These are phyloP conservation scores for Catunica adiposa DNA, from an alignment of 2,329 filamentous ascomycete genomes.

Conservation along the genomic window DNA sequence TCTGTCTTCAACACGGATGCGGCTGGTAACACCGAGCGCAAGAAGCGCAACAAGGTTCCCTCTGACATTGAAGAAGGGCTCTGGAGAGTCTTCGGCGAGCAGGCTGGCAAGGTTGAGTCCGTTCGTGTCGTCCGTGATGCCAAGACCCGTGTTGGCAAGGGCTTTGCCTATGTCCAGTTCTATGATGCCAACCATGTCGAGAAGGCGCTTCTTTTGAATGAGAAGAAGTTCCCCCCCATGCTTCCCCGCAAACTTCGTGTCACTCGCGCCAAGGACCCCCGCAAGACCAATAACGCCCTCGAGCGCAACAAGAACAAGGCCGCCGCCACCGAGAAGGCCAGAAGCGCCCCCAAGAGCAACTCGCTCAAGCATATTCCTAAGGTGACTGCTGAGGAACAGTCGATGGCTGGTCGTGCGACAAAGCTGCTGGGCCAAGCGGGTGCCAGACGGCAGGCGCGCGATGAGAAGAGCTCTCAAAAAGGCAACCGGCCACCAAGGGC, in stretches of 20 bases:
- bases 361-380: slow-evolving; percentile 50
- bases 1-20: slow-evolving; percentile 48
- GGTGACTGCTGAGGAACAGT: slow-evolving; percentile 50
- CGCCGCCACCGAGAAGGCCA: slow-evolving; percentile 23
- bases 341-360: slow-evolving; percentile 21
- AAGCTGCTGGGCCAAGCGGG: slow-evolving; percentile 59
- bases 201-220: slow-evolving; percentile 71
- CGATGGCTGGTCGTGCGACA: slow-evolving; percentile 53
- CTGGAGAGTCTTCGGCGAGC: slow-evolving; percentile 61
- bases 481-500: slow-evolving; percentile 12
- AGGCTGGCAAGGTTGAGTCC: slow-evolving; percentile 69
- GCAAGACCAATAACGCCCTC: slow-evolving; percentile 39
- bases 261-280: slow-evolving; percentile 62
- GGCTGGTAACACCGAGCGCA: slow-evolving; percentile 49
- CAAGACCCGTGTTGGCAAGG: slow-evolving; percentile 85
- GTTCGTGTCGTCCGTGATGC: slow-evolving; percentile 83
- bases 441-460: slow-evolving; percentile 30
- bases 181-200: slow-evolving; percentile 76
- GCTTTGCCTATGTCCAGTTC: slow-evolving; percentile 96
- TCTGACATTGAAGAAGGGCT: slow-evolving; percentile 86
- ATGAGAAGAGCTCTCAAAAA: slow-evolving; percentile 9
- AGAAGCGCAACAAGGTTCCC: slow-evolving; percentile 57
- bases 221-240: slow-evolving; percentile 85
- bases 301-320: slow-evolving; percentile 23
- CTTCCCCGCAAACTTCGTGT: slow-evolving; percentile 80